Conservation (phyloP, 768 basidiomycete species). For the Inosperma sp. region DNA sequence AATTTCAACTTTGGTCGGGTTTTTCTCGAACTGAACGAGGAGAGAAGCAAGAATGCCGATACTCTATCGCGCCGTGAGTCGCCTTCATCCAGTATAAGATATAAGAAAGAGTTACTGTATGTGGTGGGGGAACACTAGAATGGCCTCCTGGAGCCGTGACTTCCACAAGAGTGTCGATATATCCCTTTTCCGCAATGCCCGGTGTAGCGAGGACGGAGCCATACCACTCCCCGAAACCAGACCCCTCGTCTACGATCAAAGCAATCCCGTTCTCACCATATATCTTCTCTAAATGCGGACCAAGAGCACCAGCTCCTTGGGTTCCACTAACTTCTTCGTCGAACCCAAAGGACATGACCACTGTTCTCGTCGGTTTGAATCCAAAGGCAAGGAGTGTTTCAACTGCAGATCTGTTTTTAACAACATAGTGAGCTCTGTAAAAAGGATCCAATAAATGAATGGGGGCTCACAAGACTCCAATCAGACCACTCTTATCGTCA, state of each 20-base stretch:
- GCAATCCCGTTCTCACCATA: slow-evolving; percentile 74
- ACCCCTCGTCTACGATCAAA: slow-evolving; percentile 85
- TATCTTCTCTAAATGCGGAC: slow-evolving; percentile 43
- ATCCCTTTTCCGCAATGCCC: slow-evolving; percentile 73
- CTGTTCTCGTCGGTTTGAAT: slow-evolving; percentile 59
- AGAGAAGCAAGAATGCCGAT: slow-evolving; percentile 78
- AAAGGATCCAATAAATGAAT: background rate
- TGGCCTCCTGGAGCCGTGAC: slow-evolving; percentile 76
- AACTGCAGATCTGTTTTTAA: slow-evolving; percentile 43
- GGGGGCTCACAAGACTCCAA: slow-evolving; percentile 62
- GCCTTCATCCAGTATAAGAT: background rate
- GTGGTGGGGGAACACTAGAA: slow-evolving; percentile 75
- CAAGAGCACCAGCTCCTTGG: slow-evolving; percentile 49
- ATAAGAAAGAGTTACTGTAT: slow-evolving; percentile 50
- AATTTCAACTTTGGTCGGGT: slow-evolving; percentile 53
- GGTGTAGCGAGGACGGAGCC: slow-evolving; percentile 57
- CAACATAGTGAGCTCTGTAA: background rate
- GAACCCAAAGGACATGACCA: slow-evolving; percentile 66
- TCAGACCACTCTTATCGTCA: slow-evolving; percentile 75
- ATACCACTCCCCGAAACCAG: slow-evolving; percentile 45
- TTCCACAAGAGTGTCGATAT: slow-evolving; percentile 55
- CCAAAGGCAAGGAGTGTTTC: slow-evolving; percentile 60
- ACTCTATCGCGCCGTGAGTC: slow-evolving; percentile 49
- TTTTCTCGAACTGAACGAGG: slow-evolving; percentile 61
- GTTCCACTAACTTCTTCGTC: slow-evolving; percentile 67